phyloP scores from a whole-genome alignment of 345 rosid genomes.

The Citrus mangshanensis region DNA sequence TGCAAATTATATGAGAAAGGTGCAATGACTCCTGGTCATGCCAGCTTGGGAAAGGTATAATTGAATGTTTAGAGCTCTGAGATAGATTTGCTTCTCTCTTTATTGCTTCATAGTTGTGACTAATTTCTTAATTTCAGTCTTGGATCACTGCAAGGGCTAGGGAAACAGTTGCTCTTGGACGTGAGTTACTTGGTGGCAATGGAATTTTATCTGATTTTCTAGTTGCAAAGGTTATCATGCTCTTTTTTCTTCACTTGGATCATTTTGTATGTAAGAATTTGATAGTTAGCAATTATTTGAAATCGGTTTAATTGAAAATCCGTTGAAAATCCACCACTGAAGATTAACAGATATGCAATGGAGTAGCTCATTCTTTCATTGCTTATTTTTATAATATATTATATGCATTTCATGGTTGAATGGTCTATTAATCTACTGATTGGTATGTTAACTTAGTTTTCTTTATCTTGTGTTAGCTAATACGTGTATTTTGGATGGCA shows the following conservation, averaged over 20 bases:
- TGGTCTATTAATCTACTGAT: background rate
- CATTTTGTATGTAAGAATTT: background rate
- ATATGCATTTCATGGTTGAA: background rate
- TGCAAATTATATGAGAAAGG: constrained; percentile 87
- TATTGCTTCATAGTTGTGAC: background rate
- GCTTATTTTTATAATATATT: background rate
- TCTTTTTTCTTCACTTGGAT: background rate
- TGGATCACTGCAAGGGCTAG: constrained; percentile 81
- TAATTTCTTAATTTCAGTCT: constrained; percentile 37
- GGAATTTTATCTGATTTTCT: constrained; percentile 84
- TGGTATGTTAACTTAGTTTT: background rate
- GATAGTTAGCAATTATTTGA: background rate
- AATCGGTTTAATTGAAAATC: background rate
- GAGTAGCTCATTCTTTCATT: background rate
- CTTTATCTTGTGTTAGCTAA: background rate
- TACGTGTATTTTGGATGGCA: background rate
- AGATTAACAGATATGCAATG: background rate
- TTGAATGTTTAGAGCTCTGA: background rate
- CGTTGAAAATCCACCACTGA: background rate
- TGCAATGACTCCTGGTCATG: constrained; percentile 88
- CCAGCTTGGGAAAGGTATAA: constrained; percentile 95
- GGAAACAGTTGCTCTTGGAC: constrained; percentile 77
- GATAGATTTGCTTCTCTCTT: background rate
- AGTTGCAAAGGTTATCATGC: constrained; percentile 75
- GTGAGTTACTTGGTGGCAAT: constrained; percentile 94